Conservation (phyloP, 306 rosid genomes). For the Cicer chorassanicum region DNA sequence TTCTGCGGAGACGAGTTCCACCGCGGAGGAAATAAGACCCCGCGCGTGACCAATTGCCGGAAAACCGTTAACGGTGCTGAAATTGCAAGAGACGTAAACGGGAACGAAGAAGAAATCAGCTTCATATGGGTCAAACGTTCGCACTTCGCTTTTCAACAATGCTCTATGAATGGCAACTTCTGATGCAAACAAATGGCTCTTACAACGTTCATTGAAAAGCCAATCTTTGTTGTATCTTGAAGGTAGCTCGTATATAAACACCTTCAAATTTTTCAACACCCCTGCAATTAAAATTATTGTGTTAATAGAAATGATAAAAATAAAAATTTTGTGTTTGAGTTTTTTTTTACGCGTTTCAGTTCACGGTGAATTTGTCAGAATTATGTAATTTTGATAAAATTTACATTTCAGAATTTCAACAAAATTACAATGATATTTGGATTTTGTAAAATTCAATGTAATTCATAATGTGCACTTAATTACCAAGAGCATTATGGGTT, state of each 20-base stretch:
- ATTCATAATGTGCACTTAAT: too few relatives aligned
- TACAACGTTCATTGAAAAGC: constrained; percentile 65
- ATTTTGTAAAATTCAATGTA: too few relatives aligned
- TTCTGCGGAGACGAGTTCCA: constrained; percentile 54
- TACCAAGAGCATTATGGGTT: too few relatives aligned
- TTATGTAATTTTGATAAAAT: too few relatives aligned
- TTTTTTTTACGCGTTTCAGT: too few relatives aligned
- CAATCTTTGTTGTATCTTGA: constrained; percentile 68
- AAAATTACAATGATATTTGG: too few relatives aligned
- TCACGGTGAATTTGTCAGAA: too few relatives aligned
- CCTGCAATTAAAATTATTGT: constrained; percentile 20
- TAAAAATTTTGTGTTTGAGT: too few relatives aligned
- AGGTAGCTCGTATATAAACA: constrained; percentile 79
- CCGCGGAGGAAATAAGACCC: constrained; percentile 66
- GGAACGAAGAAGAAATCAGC: constrained; percentile 95
- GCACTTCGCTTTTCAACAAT: constrained; percentile 58
- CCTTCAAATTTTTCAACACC: constrained; percentile 55
- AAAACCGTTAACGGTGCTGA: constrained; percentile 83
- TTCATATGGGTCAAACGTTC: constrained; percentile 68
- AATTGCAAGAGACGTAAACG: constrained; percentile 90
- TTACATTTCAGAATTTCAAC: too few relatives aligned
- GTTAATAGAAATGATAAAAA: too few relatives aligned
- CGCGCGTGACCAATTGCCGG: constrained; percentile 97
- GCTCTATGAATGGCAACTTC: constrained; percentile 88
- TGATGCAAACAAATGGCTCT: constrained; percentile 75